These are phyloP conservation scores for Penicillium sp. DNA, from an alignment of 2,329 filamentous ascomycete species.

Conservation along the genomic window DNA sequence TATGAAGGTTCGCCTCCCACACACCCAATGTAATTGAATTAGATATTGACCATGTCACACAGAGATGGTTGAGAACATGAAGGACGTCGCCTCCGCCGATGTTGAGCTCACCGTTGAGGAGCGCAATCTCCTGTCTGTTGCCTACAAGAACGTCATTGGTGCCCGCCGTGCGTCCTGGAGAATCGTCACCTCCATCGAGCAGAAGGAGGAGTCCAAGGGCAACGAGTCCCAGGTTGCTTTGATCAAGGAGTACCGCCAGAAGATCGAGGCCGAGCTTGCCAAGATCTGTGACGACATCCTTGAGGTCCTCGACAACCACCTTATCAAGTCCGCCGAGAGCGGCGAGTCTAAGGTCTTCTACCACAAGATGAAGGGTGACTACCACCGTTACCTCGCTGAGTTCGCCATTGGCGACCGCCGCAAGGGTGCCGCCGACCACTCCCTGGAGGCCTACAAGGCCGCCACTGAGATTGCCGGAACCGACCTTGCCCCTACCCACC, in stretches of 20 bases:
- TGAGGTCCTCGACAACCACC: constrained; percentile 87
- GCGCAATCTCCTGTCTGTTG: constrained; percentile 94
- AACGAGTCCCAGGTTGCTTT: constrained; percentile 84
- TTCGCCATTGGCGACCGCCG: constrained; percentile 93
- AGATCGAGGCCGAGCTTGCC: constrained; percentile 95
- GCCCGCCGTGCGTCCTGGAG: constrained; percentile 96
- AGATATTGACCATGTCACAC: constrained; percentile 28
- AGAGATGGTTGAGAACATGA: constrained; percentile 99
- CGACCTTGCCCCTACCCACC: constrained; percentile 86
- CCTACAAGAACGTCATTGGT: constrained; percentile 99
- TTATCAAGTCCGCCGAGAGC: constrained; percentile 90
- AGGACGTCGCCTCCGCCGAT: constrained; percentile 88
- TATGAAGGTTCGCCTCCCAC: constrained; percentile 77
- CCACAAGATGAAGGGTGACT: constrained; percentile 99
- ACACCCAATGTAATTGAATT: constrained; percentile 17
- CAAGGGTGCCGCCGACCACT: constrained; percentile 90
- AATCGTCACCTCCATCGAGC: constrained; percentile 97
- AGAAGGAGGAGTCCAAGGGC: constrained; percentile 99
- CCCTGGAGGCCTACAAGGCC: constrained; percentile 95
- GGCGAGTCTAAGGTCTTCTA: constrained; percentile 99
- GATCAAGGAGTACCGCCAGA: constrained; percentile 98
- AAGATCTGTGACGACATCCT: constrained; percentile 98
- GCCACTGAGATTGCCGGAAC: constrained; percentile 88
- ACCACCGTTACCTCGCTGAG: constrained; percentile 98
- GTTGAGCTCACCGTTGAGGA: constrained; percentile 86